Base-by-base conservation (phyloP, 768 basidiomycete genomes). In the Leccinum imitatum region DNA sequence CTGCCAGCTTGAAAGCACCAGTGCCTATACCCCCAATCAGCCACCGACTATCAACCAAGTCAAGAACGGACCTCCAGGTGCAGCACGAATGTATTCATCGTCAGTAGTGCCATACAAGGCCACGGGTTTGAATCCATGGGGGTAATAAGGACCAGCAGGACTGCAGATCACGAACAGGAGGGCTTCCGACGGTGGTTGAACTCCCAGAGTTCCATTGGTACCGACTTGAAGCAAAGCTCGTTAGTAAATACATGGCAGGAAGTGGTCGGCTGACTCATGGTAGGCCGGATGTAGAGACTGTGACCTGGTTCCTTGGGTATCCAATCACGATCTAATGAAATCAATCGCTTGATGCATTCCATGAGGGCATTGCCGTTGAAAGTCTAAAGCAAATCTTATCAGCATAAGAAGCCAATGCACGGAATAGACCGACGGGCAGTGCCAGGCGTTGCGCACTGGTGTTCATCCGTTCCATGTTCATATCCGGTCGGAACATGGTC, bases 401-500 rank as follows among this genome's bases (percentile, higher is more conserved):
- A 70, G 39, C 9, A 1, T 19, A 25, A 41, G 14, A 11, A n/a
- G 37, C 27, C n/a, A 21, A 37, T 47, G 3, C 7, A 25, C 9
- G 19, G 7, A 23, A 56, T 44, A 14, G 53, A 75, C 85, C 58
- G 61, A 90, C 90, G 10, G 91, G 91, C 51, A 93, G 72, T 19
- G 89, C 91, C 56, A 93, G 79, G 46, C 95, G 85, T 25, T 75
- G 65, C 14, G 95, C 95, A 68, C 89, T 92, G 50, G 65, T 82
- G 76, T 93, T 93, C 94, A 98, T 95, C 27, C 95, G 87, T 69
- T 87, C 87, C 94, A 98, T 96, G 77, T 98, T 97, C 91, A 93
- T 92, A 75, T 97, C 93, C 3, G 95, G 96, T 50, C 95, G 80
- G 82, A 98, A 98, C 64, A 98, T 76, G 17, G 89, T 84, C 21